Conservation (phyloP, 2,329 filamentous ascomycete genomes). For the Ophiosphaerella narmari region DNA sequence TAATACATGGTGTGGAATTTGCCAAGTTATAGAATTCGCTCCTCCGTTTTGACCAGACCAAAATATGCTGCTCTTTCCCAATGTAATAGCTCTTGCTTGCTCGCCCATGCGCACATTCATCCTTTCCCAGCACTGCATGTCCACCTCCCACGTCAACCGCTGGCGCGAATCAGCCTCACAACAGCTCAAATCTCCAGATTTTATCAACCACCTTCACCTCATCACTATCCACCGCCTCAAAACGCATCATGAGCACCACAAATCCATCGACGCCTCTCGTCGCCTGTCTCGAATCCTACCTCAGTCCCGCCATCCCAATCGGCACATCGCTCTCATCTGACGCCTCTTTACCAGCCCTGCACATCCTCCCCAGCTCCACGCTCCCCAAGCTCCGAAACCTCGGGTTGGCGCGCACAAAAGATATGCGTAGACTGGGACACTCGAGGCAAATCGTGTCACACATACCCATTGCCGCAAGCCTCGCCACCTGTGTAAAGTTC, state of each 20-base stretch:
- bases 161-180: neutral
- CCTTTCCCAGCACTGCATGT: too few relatives aligned
- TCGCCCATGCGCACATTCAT: too few relatives aligned
- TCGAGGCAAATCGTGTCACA: constrained; percentile 34
- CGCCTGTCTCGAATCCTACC: constrained; percentile 34
- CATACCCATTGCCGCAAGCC: constrained; percentile 21
- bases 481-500: constrained; percentile 21
- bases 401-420: constrained; percentile 25
- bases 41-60: too few relatives aligned
- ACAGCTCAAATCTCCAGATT: neutral
- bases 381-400: constrained; percentile 30
- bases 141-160: too few relatives aligned
- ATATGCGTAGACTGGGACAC: constrained; percentile 27
- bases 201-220: neutral
- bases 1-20: too few relatives aligned
- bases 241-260: constrained; percentile 7
- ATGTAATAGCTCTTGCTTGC: too few relatives aligned
- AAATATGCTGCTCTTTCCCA: too few relatives aligned
- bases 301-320: constrained; percentile 17
- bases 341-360: constrained; percentile 15
- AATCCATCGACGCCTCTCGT: constrained; percentile 17
- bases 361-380: constrained; percentile 19
- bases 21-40: too few relatives aligned
- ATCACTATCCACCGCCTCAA: constrained; percentile 2
- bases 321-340: constrained; percentile 7